Evolutionary conservation across 495 filamentous ascomycete genomes (phyloP), one percentile per base, ranked within the genome.

Genomic region (Aspergillus haitiensis): DNA sequence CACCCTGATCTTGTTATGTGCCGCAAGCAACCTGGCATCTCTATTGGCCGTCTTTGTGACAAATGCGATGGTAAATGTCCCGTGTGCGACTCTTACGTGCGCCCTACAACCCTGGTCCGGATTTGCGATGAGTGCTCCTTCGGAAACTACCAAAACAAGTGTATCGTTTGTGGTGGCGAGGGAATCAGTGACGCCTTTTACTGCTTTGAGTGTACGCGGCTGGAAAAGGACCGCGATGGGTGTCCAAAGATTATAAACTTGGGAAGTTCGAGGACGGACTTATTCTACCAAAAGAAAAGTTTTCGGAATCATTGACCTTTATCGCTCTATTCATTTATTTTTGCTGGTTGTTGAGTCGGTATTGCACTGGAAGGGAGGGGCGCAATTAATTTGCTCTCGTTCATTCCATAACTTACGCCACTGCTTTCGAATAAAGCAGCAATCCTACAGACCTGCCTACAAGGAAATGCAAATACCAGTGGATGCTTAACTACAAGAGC

Each of bases 11-110:
- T 99, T 61, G 94, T 99, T 65, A 99, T 99, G 94, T 99, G 94
- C 85, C 93, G 95, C 78, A 98, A 98, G 81, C 93, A 97, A 73
- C 80, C 95, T 60, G 94, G 94, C 76, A 98, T 98, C 73, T 90
- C 93, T 63, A 97, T 98, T 86, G 94, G 95, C 70, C 92, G 94
- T 31, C 89, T 99, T 70, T 99, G 94, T 83, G 94, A 99, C 81
- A 99, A 99, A 78, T 99, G 94, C 80, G 94, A 99, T 78, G 94
- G 94, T 77, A 99, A 98, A 82, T 99, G 94, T 65, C 94, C 94
- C 45, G 92, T 98, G 61, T 99, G 94, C 84, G 94, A 99, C 73
- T 93, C 89, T 62, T 99, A 99, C 82, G 94, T 99, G 60, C 92
- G 94, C 5, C 94, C 94, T 2, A 98, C 95, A 7, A 99, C 95